These are phyloP conservation scores for Lactarius hatsudake DNA, from an alignment of 768 basidiomycete species.

Conservation along the genomic window DNA sequence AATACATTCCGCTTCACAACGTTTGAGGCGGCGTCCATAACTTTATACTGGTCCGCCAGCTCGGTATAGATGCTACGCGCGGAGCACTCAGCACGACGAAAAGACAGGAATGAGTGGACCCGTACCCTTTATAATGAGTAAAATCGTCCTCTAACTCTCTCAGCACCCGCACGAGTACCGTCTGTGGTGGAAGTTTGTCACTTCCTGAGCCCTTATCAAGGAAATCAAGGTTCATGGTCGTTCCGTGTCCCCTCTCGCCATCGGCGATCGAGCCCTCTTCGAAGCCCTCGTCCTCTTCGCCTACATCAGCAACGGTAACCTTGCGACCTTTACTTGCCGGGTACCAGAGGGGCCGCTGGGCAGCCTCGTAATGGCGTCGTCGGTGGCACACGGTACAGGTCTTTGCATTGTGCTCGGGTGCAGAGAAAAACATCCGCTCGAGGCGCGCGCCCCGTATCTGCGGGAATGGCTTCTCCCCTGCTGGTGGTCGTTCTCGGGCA, in stretches of 20 bases:
- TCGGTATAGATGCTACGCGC: slow-evolving; percentile 76
- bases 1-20: slow-evolving; percentile 80
- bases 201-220: slow-evolving; percentile 19
- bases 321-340: slow-evolving; percentile 28
- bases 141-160: slow-evolving; percentile 94
- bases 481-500: slow-evolving; percentile 25
- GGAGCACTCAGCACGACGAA: slow-evolving; percentile 10
- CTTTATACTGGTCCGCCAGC: slow-evolving; percentile 89
- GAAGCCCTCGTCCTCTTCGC: slow-evolving; percentile 28
- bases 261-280: slow-evolving; percentile 23
- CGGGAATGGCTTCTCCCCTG: slow-evolving; percentile 63
- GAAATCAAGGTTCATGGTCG: slow-evolving; percentile 16
- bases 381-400: slow-evolving; percentile 69
- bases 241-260: slow-evolving; percentile 1
- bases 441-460: slow-evolving; percentile 75
- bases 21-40: slow-evolving; percentile 81
- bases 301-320: slow-evolving; percentile 16
- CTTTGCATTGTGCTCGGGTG: slow-evolving; percentile 68
- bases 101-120: slow-evolving; percentile 19
- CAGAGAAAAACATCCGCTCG: slow-evolving; percentile 78
- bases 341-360: slow-evolving; percentile 31
- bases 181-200: slow-evolving; percentile 73
- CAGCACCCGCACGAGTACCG: slow-evolving; percentile 77
- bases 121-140: slow-evolving; percentile 88
- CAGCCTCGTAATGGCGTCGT: slow-evolving; percentile 33